phyloP scores from a whole-genome alignment of 345 rosid genomes.

The Psidium guajava region DNA sequence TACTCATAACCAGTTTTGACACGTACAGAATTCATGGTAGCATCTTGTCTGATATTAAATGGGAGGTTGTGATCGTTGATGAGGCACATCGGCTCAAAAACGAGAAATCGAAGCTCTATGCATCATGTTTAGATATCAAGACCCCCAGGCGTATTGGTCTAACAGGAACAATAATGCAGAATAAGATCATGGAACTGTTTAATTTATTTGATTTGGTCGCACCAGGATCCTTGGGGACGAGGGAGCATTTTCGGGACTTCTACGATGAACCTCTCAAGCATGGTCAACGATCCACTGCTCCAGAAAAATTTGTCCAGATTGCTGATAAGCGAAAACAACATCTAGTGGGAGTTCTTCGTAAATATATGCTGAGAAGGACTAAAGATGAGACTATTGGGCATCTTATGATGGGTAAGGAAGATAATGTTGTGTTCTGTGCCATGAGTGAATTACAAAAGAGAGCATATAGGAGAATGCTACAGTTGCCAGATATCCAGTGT shows the following conservation, averaged over 20 bases:
- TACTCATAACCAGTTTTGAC: conserved; percentile 82
- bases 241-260: conserved; percentile 79
- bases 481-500: conserved; percentile 77
- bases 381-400: conserved; percentile 96
- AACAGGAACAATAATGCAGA: conserved; percentile 91
- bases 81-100: conserved; percentile 92
- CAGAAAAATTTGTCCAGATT: conserved; percentile 58
- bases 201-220: conserved; percentile 91
- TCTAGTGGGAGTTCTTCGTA: conserved; percentile 51
- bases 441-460: conserved; percentile 89
- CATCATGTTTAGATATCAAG: conserved; percentile 51
- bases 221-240: conserved; percentile 73
- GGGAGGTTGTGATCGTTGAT: conserved; percentile 89
- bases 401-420: conserved; percentile 98
- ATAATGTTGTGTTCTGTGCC: conserved; percentile 84
- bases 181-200: conserved; percentile 81
- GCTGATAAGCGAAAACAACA: conserved; percentile 83
- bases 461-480: conserved; percentile 70
- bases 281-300: conserved; percentile 84
- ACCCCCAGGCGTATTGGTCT: conserved; percentile 68
- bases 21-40: conserved; percentile 67
- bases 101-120: conserved; percentile 82
- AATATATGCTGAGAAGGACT: conserved; percentile 85
- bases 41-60: conserved; percentile 47
- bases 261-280: conserved; percentile 87